Percentiles rank a stretch among this genome's conserved stretches.
These are phyloP conservation scores for Hygrophoropsis aurantiaca DNA, from an alignment of 768 basidiomycete genomes.

Conservation along the genomic window DNA sequence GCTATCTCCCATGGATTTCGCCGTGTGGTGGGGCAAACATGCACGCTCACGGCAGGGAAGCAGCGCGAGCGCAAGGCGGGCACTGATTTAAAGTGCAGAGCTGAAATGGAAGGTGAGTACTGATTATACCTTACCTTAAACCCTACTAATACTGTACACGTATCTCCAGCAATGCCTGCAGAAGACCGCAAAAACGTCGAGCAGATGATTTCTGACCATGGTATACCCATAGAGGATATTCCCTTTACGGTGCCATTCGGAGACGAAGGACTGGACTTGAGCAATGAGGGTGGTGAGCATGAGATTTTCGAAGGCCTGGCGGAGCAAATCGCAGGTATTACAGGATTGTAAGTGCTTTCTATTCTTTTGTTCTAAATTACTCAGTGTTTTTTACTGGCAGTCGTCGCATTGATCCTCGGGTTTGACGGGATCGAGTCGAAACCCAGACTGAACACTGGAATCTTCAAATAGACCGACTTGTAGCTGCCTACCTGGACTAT, in stretches of 20 bases:
- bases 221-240: no score
- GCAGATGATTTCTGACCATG: no score
- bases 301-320: neutral
- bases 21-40: no score
- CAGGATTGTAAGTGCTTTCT: neutral
- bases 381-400: neutral
- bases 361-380: neutral
- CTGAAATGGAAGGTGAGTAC: no score
- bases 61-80: no score
- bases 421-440: neutral
- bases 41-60: no score
- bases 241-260: no score
- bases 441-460: neutral
- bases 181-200: no score
- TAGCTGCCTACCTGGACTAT: constrained; percentile 2
- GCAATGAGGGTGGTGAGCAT: constrained; percentile 2
- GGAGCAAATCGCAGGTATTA: neutral
- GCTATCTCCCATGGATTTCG: neutral
- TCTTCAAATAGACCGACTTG: neutral
- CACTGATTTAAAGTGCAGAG: no score
- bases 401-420: neutral
- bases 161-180: no score
- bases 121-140: no score
- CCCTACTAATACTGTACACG: no score
- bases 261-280: constrained; percentile 2